Conservation (phyloP, 2,329 filamentous ascomycete species). For the Escovopsis sp. region DNA sequence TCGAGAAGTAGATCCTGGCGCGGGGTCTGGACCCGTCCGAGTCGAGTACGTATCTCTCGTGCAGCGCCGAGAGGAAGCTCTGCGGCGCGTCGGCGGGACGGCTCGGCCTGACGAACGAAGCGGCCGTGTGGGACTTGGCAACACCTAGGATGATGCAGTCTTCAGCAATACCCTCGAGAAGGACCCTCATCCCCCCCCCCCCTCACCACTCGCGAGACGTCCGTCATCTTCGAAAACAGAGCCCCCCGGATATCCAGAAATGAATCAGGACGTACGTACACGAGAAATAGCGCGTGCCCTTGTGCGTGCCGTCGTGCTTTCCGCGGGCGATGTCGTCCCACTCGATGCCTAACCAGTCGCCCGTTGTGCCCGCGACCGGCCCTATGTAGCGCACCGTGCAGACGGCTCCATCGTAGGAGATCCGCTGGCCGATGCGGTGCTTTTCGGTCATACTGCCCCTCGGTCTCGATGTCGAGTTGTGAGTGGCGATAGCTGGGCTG, state of each 20-base stretch:
- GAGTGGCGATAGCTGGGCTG: too few relatives aligned
- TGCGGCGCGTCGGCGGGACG: constrained; percentile 51
- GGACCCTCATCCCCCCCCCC: too few relatives aligned
- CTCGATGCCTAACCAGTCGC: constrained; percentile 84
- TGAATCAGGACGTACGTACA: constrained; percentile 36
- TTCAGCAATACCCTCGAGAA: too few relatives aligned
- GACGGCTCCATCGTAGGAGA: constrained; percentile 60
- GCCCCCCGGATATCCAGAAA: background rate
- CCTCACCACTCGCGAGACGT: too few relatives aligned
- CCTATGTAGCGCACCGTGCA: constrained; percentile 83
- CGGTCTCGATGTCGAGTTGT: too few relatives aligned
- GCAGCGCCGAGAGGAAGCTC: constrained; percentile 65
- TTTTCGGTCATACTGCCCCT: constrained; percentile 20
- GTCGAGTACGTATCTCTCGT: constrained; percentile 62
- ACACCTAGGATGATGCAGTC: too few relatives aligned
- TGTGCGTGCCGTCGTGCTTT: constrained; percentile 79
- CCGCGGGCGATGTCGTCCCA: constrained; percentile 82
- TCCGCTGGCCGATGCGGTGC: constrained; percentile 50
- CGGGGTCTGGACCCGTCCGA: constrained; percentile 20
- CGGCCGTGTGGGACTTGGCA: constrained; percentile 51
- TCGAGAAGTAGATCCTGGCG: constrained; percentile 50
- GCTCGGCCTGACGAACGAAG: constrained; percentile 73
- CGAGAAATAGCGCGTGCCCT: constrained; percentile 64
- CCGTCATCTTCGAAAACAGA: background rate
- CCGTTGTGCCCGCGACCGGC: constrained; percentile 56